These are phyloP conservation scores for Delonix regia DNA, from an alignment of 306 rosid genomes.

Conservation along the genomic window DNA sequence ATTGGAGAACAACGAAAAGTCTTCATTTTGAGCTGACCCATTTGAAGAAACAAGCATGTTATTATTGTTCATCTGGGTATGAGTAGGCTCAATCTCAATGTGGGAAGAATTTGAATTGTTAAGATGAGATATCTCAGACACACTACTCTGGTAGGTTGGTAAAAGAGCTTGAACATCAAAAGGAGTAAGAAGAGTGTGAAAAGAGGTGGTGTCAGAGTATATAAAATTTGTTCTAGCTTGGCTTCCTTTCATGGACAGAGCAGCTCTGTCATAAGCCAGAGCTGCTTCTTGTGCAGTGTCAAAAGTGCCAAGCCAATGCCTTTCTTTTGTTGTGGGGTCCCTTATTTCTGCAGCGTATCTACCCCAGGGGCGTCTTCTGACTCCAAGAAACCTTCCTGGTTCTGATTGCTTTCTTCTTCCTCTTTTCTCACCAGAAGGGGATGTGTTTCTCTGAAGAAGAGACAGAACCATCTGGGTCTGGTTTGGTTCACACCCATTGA, in stretches of 20 bases:
- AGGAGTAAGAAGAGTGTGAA: constrained; percentile 69
- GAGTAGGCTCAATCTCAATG: constrained; percentile 13
- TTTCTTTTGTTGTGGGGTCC: constrained; percentile 96
- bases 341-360: constrained; percentile 97
- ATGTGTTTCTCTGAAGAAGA: constrained; percentile 68
- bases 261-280: constrained; percentile 99
- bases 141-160: constrained; percentile 25
- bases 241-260: constrained; percentile 92
- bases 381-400: constrained; percentile 94
- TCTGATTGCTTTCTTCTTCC: constrained; percentile 89
- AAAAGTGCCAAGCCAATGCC: constrained; percentile 99
- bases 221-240: constrained; percentile 97
- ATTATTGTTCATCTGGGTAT: constrained; percentile 36
- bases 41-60: constrained; percentile 36
- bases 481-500: constrained; percentile 44
- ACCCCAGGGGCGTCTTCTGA: constrained; percentile 96
- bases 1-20: constrained; percentile 58
- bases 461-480: constrained; percentile 65
- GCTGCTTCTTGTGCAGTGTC: constrained; percentile 99
- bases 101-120: constrained; percentile 1
- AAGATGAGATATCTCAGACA: constrained; percentile 33
- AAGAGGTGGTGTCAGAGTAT: constrained; percentile 71
- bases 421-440: constrained; percentile 70
- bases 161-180: constrained; percentile 57
- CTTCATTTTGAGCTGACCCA: constrained; percentile 41